Percentiles rank a stretch among this genome's conserved stretches.
Evolutionary conservation across 1,284 basidiomycete species (phyloP).

Genomic region (Abortiporus biennis): DNA sequence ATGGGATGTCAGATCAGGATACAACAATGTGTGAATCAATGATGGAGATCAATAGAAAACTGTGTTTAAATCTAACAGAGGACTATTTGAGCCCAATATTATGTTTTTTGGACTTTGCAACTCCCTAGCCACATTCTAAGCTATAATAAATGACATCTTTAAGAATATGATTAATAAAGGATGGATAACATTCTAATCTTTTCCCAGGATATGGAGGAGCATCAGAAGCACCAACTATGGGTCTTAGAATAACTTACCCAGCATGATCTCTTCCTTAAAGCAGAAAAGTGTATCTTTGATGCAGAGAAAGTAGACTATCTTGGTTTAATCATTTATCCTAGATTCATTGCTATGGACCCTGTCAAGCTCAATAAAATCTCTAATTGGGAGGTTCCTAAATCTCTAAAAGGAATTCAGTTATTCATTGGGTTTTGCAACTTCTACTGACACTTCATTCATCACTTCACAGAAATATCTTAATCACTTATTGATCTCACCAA

Average conservation of each 20-base stretch:
- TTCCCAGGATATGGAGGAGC: slow-evolving; percentile 19
- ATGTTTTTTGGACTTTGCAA: slow-evolving; percentile 29
- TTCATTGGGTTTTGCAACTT: slow-evolving; percentile 41
- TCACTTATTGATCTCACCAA: slow-evolving; percentile 18
- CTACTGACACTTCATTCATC: slow-evolving; percentile 35
- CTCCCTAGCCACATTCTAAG: too few species aligned
- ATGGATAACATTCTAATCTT: slow-evolving; percentile 15
- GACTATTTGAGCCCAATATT: slow-evolving; percentile 23
- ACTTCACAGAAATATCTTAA: slow-evolving; percentile 26
- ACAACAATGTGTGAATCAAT: too few species aligned
- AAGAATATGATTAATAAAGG: too few species aligned
- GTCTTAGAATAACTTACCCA: slow-evolving; percentile 25
- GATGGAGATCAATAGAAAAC: too few species aligned
- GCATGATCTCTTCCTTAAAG: slow-evolving; percentile 34
- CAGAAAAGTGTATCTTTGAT: slow-evolving; percentile 11
- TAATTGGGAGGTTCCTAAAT: slow-evolving; percentile 28
- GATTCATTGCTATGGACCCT: slow-evolving; percentile 28
- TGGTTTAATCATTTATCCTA: slow-evolving; percentile 26
- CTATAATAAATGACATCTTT: too few species aligned
- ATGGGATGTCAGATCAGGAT: too few species aligned
- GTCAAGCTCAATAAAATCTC: slow-evolving; percentile 30
- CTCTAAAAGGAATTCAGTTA: slow-evolving; percentile 20
- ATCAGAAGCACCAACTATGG: slow-evolving; percentile 12
- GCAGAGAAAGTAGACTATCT: slow-evolving; percentile 26
- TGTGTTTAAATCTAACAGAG: too few species aligned